These are phyloP conservation scores for Penicillium paradoxum DNA, from an alignment of 495 filamentous ascomycete species.

Conservation along the genomic window DNA sequence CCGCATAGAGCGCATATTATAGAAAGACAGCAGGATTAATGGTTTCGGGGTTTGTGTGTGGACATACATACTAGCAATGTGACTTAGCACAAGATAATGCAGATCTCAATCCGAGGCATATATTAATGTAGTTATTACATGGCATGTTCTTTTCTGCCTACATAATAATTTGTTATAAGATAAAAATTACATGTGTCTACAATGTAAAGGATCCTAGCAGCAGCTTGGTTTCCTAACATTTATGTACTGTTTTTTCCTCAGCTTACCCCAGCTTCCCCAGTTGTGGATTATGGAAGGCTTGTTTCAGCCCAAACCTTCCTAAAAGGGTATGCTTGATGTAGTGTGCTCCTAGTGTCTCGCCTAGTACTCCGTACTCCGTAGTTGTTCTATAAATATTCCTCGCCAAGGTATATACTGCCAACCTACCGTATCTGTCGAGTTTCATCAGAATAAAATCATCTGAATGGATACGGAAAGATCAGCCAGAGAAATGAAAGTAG, in stretches of 20 bases:
- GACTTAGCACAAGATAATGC: neutral
- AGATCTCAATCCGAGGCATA: slow-evolving; percentile 2
- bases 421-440: no score
- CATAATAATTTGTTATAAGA: neutral
- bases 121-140: no score
- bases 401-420: no score
- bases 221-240: neutral
- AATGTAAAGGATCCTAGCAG: no score
- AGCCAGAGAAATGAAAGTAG: no score
- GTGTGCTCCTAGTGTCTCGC: no score
- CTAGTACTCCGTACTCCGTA: no score
- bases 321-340: neutral
- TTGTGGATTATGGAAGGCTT: neutral
- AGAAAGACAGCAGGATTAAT: slow-evolving; percentile 1
- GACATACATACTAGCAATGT: neutral
- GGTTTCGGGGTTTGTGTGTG: neutral
- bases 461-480: no score
- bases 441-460: no score
- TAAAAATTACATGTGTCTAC: neutral
- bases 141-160: no score
- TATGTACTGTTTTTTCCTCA: no score
- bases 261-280: neutral
- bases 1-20: slow-evolving; percentile 16
- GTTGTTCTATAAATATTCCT: no score
- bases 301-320: neutral